phyloP scores from a whole-genome alignment of 148 eudicot species.

The Silene latifolia region DNA sequence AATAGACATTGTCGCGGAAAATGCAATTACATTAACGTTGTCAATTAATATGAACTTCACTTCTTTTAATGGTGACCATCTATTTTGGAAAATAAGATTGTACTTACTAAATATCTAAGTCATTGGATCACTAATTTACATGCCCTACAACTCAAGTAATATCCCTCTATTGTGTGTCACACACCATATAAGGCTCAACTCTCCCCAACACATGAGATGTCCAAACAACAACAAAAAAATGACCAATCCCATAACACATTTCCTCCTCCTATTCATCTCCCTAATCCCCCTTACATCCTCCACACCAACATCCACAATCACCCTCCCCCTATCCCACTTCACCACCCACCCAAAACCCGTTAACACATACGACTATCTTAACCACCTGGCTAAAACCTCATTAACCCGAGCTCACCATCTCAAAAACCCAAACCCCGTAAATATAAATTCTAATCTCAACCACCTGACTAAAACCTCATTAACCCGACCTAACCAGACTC shows the following conservation, averaged over 20 bases:
- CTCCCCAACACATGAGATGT: not conserved
- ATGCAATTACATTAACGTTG: too few relatives aligned
- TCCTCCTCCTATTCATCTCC: constrained; percentile 3
- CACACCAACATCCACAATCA: constrained; percentile 9
- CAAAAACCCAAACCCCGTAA: constrained; percentile 22
- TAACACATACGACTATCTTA: constrained; percentile 9
- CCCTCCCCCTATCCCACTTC: constrained; percentile 16
- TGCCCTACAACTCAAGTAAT: not conserved
- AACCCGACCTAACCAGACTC: too few relatives aligned
- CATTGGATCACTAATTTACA: too few relatives aligned
- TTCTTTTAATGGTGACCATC: too few relatives aligned
- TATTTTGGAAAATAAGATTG: too few relatives aligned
- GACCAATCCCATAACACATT: not conserved
- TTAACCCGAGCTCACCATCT: constrained; percentile 21
- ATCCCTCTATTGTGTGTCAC: not conserved
- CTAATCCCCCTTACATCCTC: not conserved
- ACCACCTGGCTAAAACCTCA: constrained; percentile 13
- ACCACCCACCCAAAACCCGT: not conserved
- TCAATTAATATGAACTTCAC: too few relatives aligned
- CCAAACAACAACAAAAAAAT: constrained; percentile 2
- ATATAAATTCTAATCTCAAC: not conserved
- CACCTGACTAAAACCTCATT: constrained; percentile 1
- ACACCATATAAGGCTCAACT: constrained; percentile 9
- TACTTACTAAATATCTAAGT: too few relatives aligned
- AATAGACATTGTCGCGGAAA: too few relatives aligned